Evolutionary conservation across 805 yeast species (phyloP), one percentile per base, ranked within the genome.

Genomic region (Kluyveromyces lactis): DNA sequence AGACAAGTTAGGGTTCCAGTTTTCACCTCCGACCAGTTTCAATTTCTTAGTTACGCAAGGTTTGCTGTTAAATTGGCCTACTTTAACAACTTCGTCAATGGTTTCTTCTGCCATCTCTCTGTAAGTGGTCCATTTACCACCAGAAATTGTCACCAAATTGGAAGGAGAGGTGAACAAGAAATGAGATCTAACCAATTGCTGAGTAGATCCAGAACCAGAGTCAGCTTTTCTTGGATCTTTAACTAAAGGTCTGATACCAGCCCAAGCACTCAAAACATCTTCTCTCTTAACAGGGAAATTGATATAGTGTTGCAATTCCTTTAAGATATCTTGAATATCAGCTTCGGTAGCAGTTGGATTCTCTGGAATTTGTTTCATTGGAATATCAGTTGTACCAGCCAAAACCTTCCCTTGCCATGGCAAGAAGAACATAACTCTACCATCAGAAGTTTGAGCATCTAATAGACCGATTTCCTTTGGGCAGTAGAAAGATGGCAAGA

Each of bases 51-150:
- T 67, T 30, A 52, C 45, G 38, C 70, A 66, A 19, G 71, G 68
- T 42, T 61, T 59, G 36, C 68, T 69, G 29, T 58, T 47, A 42
- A 71, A 65, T 35, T 63, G 52, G 13, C 62, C 65, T 37, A 66
- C 65, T 55, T 75, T 69, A 35, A 85, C 70, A 39, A 83, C 77
- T 50, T 76, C 77, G 61, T 85, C 80, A 34, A 89, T 79, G 33
- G 95, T 85, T 67, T 90, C 95, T 67, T 89, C 80, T 17, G 97
- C 95, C 97, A 89, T 89, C 68, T 86, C 95, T 68, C 97, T 76
- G 70, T 89, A 90, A 27, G 97, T 89, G 39, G 97, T 89, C 97
- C 97, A 89, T 68, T 89, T 89, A 62, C 97, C 97, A 55, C 97
- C 97, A 15, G 95, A 81, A 49, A 89, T 83, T 29, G 97, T 89